A percentile compares a stretch with the other conserved stretches of the same genome.
phyloP scores from a whole-genome alignment of 2,329 filamentous ascomycete species.

The Colletotrichum endophyticum region DNA sequence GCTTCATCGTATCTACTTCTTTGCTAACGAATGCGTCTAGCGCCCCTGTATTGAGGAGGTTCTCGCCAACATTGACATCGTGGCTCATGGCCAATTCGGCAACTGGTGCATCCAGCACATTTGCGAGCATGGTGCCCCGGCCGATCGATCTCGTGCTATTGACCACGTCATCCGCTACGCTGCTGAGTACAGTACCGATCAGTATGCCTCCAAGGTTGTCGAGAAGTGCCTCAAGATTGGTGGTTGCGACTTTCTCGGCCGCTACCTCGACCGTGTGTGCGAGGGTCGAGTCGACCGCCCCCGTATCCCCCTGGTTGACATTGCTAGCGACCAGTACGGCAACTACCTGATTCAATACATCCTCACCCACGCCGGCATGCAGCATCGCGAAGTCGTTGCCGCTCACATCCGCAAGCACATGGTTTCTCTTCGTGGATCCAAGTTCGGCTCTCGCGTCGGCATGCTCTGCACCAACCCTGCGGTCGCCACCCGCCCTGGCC shows the following conservation, averaged over 20 bases:
- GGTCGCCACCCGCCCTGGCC: constrained; percentile 85
- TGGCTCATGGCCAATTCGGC: constrained; percentile 96
- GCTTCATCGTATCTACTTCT: background rate
- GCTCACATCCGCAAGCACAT: constrained; percentile 98
- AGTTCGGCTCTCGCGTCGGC: constrained; percentile 96
- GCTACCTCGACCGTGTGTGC: constrained; percentile 92
- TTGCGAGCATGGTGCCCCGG: constrained; percentile 91
- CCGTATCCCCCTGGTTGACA: constrained; percentile 96
- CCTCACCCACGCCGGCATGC: constrained; percentile 82
- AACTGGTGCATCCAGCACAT: constrained; percentile 99
- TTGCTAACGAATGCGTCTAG: constrained; percentile 49
- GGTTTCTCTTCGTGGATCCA: constrained; percentile 97
- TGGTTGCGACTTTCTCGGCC: constrained; percentile 84
- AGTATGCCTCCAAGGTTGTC: constrained; percentile 98
- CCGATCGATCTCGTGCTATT: constrained; percentile 90
- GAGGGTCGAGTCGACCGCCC: constrained; percentile 89
- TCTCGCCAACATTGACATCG: constrained; percentile 90
- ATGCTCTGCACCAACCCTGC: constrained; percentile 99
- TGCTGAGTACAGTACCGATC: constrained; percentile 97
- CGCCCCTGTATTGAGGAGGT: constrained; percentile 98
- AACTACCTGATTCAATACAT: constrained; percentile 99
- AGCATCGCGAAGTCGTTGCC: constrained; percentile 92
- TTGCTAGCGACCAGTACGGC: constrained; percentile 97
- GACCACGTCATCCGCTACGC: constrained; percentile 95
- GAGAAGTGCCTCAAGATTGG: constrained; percentile 99